Conservation (phyloP, 768 basidiomycete species). For the Hygrocybe coccinea region DNA sequence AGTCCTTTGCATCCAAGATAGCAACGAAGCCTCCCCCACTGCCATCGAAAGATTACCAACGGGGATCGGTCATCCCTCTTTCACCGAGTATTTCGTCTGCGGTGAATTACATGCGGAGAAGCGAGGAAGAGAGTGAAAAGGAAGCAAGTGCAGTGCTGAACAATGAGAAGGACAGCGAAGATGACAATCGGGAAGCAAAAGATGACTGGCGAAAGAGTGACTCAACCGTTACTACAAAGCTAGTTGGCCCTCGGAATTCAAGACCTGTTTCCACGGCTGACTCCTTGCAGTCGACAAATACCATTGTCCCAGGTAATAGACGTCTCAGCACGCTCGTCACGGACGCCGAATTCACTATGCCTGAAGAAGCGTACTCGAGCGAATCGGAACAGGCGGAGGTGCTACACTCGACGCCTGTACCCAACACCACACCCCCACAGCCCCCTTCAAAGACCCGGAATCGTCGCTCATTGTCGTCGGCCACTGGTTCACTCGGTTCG, state of each 20-base stretch:
- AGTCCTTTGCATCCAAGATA: conserved; percentile 6
- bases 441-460: too few species aligned
- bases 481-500: too few species aligned
- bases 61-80: conserved; percentile 50
- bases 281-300: conserved; percentile 68
- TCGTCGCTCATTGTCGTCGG: too few species aligned
- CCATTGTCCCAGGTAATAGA: conserved; percentile 61
- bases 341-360: too few species aligned
- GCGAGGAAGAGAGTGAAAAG: conserved; percentile 29
- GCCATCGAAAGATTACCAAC: conserved; percentile 24
- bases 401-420: background rate
- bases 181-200: conserved; percentile 34
- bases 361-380: too few species aligned
- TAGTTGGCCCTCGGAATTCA: conserved; percentile 43
- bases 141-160: conserved; percentile 5
- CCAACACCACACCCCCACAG: background rate
- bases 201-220: conserved; percentile 80
- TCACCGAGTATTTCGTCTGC: conserved; percentile 57
- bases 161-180: conserved; percentile 16
- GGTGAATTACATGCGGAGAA: conserved; percentile 47
- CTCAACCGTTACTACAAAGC: conserved; percentile 68
- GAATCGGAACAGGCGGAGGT: too few species aligned
- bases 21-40: background rate
- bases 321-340: conserved; percentile 63
- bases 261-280: conserved; percentile 77